phyloP scores from a whole-genome alignment of 2,329 filamentous ascomycete genomes.

The Chaetomium sp. region DNA sequence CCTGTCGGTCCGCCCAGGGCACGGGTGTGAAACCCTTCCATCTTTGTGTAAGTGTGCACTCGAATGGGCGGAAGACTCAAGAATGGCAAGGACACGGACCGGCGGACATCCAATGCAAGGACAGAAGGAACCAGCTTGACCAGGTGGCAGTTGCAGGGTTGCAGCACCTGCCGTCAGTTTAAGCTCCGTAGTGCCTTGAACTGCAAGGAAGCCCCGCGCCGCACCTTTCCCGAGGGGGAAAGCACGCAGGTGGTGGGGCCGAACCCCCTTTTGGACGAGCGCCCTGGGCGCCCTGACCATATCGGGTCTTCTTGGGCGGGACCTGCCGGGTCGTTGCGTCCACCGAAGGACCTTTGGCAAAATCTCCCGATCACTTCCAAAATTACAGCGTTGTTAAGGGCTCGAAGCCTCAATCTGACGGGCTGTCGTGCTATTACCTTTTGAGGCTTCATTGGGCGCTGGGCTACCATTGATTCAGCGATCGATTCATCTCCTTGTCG shows the following conservation, averaged over 20 bases:
- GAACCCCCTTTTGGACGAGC: slow-evolving; percentile 2
- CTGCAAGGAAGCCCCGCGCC: slow-evolving; percentile 4
- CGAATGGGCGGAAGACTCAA: neutral
- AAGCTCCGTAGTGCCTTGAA: slow-evolving; percentile 6
- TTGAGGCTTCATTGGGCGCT: slow-evolving; percentile 9
- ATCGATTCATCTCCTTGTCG: slow-evolving; percentile 2
- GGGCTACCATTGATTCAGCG: neutral
- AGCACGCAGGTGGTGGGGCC: slow-evolving; percentile 15
- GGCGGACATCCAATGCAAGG: neutral
- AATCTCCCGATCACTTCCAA: slow-evolving; percentile 3
- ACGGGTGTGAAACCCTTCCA: no score
- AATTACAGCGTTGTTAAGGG: slow-evolving; percentile 1
- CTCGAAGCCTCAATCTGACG: slow-evolving; percentile 10
- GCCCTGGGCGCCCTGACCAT: neutral
- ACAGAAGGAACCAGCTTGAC: neutral
- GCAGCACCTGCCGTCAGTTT: slow-evolving; percentile 19
- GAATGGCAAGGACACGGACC: neutral
- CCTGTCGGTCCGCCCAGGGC: no score
- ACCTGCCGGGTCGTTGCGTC: no score
- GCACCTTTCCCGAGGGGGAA: slow-evolving; percentile 15
- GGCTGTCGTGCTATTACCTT: neutral
- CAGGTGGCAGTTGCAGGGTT: neutral
- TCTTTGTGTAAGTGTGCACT: neutral
- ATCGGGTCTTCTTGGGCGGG: neutral
- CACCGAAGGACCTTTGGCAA: slow-evolving; percentile 10